Evolutionary conservation across 768 basidiomycete species (phyloP).

Genomic region (Inosperma sp.): DNA sequence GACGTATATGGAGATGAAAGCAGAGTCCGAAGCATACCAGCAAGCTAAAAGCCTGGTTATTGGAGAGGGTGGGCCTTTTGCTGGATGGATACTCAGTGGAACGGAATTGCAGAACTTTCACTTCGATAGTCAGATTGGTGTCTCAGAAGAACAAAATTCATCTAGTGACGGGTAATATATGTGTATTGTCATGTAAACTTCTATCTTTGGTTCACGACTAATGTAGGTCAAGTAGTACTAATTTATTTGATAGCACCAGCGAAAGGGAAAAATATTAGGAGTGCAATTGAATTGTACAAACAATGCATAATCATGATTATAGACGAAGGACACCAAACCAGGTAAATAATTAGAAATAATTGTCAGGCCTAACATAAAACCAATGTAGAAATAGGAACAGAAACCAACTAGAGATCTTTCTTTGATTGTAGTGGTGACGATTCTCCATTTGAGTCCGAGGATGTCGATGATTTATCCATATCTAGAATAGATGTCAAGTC

Average conservation of each 20-base stretch:
- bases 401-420: slow-evolving; percentile 4
- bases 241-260: too few relatives aligned
- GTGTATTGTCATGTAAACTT: too few relatives aligned
- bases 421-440: not conserved
- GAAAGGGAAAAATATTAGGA: too few relatives aligned
- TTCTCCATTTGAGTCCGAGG: slow-evolving; percentile 20
- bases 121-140: slow-evolving; percentile 17
- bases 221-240: too few relatives aligned
- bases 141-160: too few relatives aligned
- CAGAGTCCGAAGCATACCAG: slow-evolving; percentile 42
- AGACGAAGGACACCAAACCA: not conserved
- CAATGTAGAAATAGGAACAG: not conserved
- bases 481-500: slow-evolving; percentile 32
- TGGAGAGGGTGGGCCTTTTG: slow-evolving; percentile 44
- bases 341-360: not conserved
- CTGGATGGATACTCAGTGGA: slow-evolving; percentile 61
- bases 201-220: too few relatives aligned
- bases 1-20: slow-evolving; percentile 46
- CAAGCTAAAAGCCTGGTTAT: slow-evolving; percentile 45
- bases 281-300: too few relatives aligned
- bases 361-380: not conserved
- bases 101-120: slow-evolving; percentile 49
- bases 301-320: not conserved
- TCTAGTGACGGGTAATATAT: too few relatives aligned
- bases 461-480: slow-evolving; percentile 14